Evolutionary conservation across 163 green algal genomes (phyloP), one percentile per base, ranked within the genome.

Genomic region (Prototheca wickerhamii): DNA sequence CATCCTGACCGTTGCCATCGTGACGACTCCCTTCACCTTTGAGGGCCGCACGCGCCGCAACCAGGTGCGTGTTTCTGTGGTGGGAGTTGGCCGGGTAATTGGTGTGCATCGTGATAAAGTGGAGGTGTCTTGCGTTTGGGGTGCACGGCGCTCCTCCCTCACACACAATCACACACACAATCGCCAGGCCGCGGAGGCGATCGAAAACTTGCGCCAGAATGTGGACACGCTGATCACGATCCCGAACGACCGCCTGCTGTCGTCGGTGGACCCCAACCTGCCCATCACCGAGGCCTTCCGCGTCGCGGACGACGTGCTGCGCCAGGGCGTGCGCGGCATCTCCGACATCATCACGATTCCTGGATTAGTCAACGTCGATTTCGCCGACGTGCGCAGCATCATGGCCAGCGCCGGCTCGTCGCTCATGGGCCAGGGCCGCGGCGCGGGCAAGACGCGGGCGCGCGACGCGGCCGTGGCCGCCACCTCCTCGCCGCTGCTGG

Each of bases 161-260:
- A 54, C 18, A 54, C 46, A 54, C 18, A 25, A 28, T 25, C 46
- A 28, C 46, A 34, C 29, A 23, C 23, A 4, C 2, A 34, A 4
- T 6, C 35, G 60, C 56, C 81, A 96, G 84, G 91, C 90, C 2
- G 62, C 71, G 51, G 65, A 85, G 10, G 86, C 85, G 0, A 82
- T 96, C 33, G 70, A 86, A 18, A 75, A 77, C 31, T 74, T 98
- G 60, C 64, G 77, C 2, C 65, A 70, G 0, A 73, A 77, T 5
- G 91, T 98, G 46, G 91, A 98, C 77, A 96, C 90, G 3, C 80
- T 97, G 7, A 96, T 98, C 56, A 82, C 93, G 40, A 95, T 98
- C 67, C 88, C 91, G n/a, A 97, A 97, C 69, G 88, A 97, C 75
- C 72, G 81, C 30, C 79, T 97, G 40, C 82, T 97, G 40, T 71